A percentile compares a stretch with the other conserved stretches of the same genome.
These are phyloP conservation scores for Trifolium dubium DNA, from an alignment of 306 rosid genomes.

Conservation along the genomic window DNA sequence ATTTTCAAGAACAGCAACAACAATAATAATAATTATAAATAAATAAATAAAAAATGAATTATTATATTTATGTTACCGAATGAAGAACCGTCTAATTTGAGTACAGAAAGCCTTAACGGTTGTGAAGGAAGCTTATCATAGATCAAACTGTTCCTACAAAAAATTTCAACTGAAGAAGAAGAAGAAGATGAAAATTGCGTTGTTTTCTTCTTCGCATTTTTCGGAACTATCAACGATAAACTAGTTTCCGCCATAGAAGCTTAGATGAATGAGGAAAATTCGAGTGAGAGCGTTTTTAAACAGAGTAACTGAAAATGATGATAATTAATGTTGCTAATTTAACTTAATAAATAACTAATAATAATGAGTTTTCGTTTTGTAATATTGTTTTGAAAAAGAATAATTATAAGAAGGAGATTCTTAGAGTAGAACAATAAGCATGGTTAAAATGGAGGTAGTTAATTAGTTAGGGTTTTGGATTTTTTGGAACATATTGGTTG, in stretches of 20 bases:
- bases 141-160: constrained; percentile 2
- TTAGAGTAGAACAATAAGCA: constrained; percentile 58
- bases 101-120: constrained; percentile 80
- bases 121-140: constrained; percentile 66
- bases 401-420: constrained; percentile 19
- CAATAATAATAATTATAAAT: too few species aligned
- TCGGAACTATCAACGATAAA: not conserved
- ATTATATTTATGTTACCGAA: constrained; percentile 50
- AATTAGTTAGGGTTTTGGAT: too few species aligned
- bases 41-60: too few species aligned
- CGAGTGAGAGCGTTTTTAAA: not conserved
- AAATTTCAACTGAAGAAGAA: not conserved
- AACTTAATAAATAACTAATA: too few species aligned
- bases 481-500: not conserved
- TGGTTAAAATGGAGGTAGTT: constrained; percentile 18
- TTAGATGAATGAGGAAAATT: not conserved
- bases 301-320: too few species aligned
- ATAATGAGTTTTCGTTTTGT: too few species aligned
- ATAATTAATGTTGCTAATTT: too few species aligned
- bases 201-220: not conserved
- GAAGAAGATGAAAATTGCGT: not conserved
- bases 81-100: constrained; percentile 83
- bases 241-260: constrained; percentile 1
- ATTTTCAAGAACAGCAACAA: not conserved
- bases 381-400: too few species aligned